Conservation (phyloP, 2,329 filamentous ascomycete species). For the Didymella arachidicola region DNA sequence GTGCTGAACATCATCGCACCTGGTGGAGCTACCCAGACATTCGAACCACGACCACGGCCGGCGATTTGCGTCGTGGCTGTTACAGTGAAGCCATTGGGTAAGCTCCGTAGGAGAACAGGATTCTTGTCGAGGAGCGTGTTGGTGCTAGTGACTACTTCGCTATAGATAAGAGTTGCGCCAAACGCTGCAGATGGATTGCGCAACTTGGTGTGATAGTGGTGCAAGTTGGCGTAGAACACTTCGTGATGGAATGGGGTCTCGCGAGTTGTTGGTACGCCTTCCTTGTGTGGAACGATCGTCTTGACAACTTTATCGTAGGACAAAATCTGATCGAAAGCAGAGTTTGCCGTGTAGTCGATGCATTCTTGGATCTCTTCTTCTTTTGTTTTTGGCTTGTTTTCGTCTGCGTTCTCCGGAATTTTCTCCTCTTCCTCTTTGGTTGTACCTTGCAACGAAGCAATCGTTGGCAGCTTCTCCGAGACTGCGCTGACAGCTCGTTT, state of each 20-base stretch:
- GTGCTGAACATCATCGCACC: constrained; percentile 89
- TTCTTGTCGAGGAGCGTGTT: constrained; percentile 97
- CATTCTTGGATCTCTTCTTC: constrained; percentile 42
- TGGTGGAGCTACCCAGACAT: constrained; percentile 92
- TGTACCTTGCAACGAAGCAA: constrained; percentile 39
- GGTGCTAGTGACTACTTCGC: constrained; percentile 91
- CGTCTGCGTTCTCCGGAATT: constrained; percentile 29
- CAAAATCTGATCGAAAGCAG: constrained; percentile 65
- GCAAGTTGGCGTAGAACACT: constrained; percentile 76
- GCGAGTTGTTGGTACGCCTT: constrained; percentile 69
- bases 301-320: constrained; percentile 80
- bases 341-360: constrained; percentile 37
- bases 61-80: constrained; percentile 88
- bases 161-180: constrained; percentile 82
- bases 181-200: constrained; percentile 68
- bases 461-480: constrained; percentile 36
- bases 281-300: constrained; percentile 73
- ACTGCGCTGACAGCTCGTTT: constrained; percentile 48
- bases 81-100: constrained; percentile 87
- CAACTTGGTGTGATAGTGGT: constrained; percentile 68
- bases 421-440: neutral
- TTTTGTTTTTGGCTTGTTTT: constrained; percentile 36
- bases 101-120: constrained; percentile 72
- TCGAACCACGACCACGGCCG: constrained; percentile 85
- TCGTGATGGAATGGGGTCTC: constrained; percentile 88